phyloP scores from a whole-genome alignment of 805 yeast species.

The Cyberlindnera petersonii region DNA sequence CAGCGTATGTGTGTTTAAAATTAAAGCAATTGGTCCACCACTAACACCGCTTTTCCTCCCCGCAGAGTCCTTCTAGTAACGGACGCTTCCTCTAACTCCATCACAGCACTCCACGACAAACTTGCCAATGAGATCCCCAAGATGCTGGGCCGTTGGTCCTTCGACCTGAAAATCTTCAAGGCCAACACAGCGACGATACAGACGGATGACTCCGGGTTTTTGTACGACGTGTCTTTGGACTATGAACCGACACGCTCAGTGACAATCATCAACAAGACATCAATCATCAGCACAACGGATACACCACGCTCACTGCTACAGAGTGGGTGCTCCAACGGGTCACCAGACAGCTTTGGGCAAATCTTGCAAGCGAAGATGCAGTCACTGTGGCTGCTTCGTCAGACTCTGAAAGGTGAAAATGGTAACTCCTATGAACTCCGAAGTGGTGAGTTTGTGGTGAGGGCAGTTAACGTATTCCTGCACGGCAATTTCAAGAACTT shows the following conservation, averaged over 20 bases:
- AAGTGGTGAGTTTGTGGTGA: conserved; percentile 38
- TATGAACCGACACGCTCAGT: conserved; percentile 18
- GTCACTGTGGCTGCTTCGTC: conserved; percentile 67
- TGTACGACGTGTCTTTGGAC: conserved; percentile 16
- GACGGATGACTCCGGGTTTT: conserved; percentile 23
- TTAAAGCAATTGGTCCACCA: background rate
- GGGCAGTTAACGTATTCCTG: conserved; percentile 67
- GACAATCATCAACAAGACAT: conserved; percentile 26
- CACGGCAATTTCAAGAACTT: conserved; percentile 75
- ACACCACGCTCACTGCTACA: conserved; percentile 33
- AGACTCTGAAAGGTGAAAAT: conserved; percentile 68
- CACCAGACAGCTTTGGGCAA: conserved; percentile 54
- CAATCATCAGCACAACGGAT: conserved; percentile 27
- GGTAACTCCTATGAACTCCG: conserved; percentile 62
- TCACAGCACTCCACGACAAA: conserved; percentile 66
- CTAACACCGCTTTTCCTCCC: background rate
- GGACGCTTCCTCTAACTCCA: conserved; percentile 53
- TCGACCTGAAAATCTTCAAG: conserved; percentile 63
- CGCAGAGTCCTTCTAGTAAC: conserved; percentile 38
- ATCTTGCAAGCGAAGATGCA: conserved; percentile 56
- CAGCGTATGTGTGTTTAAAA: conserved; percentile 6
- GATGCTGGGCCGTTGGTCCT: conserved; percentile 60
- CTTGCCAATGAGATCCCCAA: conserved; percentile 65
- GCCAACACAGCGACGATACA: conserved; percentile 45
- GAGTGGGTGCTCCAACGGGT: conserved; percentile 49